Evolutionary conservation across 1,284 basidiomycete genomes (phyloP).

Genomic region (Austroboletus niveus): DNA sequence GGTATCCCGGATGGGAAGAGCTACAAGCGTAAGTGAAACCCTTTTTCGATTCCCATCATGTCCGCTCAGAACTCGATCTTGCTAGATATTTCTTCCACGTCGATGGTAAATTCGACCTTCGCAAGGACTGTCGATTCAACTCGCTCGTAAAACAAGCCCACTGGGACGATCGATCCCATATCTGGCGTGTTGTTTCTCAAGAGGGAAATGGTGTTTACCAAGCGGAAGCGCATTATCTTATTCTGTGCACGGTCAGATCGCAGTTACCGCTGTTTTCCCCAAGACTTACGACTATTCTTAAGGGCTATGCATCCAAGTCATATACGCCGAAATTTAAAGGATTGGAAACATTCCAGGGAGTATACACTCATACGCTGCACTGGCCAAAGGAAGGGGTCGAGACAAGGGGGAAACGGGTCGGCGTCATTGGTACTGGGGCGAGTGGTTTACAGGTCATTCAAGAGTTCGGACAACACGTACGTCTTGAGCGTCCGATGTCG

Average conservation of each 20-base stretch:
- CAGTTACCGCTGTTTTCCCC: no score
- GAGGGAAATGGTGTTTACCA: conserved; percentile 1
- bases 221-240: conserved; percentile 6
- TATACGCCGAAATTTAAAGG: conserved; percentile 16
- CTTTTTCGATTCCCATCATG: not conserved
- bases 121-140: conserved; percentile 14
- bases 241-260: conserved; percentile 11
- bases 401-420: conserved; percentile 10
- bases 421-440: conserved; percentile 14
- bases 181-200: conserved; percentile 13
- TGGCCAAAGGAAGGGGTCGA: conserved; percentile 16
- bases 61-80: not conserved
- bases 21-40: conserved; percentile 7
- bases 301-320: conserved; percentile 12
- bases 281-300: not conserved
- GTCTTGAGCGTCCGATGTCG: not conserved
- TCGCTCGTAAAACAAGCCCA: conserved; percentile 10
- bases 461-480: conserved; percentile 15
- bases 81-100: conserved; percentile 17
- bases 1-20: conserved; percentile 9
- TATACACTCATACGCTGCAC: conserved; percentile 2
- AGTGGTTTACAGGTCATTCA: conserved; percentile 17
- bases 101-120: conserved; percentile 13
- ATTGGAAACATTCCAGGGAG: conserved; percentile 9
- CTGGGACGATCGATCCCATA: conserved; percentile 15